A percentile compares a stretch with the other conserved stretches of the same genome.
phyloP scores from a whole-genome alignment of 805 yeast species.

The Monosporozyma servazzii region DNA sequence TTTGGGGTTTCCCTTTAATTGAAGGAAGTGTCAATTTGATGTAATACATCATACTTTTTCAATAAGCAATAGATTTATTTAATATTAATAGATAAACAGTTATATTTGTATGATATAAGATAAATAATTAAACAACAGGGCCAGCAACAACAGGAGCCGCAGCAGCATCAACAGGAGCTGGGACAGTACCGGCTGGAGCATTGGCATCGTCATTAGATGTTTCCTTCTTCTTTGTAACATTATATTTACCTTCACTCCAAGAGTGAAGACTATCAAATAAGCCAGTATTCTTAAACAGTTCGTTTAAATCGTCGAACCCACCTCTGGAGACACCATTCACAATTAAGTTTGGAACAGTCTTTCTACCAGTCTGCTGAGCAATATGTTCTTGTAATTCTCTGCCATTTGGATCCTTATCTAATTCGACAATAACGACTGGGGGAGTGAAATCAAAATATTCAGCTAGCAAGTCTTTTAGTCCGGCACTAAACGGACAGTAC shows the following conservation, averaged over 20 bases:
- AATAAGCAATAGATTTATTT: background rate
- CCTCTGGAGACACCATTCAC: constrained; percentile 72
- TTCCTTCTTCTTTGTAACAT: constrained; percentile 6
- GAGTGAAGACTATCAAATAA: constrained; percentile 41
- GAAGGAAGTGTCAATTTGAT: background rate
- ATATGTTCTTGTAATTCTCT: constrained; percentile 64
- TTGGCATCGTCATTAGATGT: background rate
- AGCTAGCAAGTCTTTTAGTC: constrained; percentile 54
- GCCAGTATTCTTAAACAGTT: constrained; percentile 47
- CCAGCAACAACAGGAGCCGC: background rate
- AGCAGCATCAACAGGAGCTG: background rate
- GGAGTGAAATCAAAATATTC: constrained; percentile 63
- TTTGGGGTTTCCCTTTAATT: background rate
- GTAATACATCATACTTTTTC: background rate
- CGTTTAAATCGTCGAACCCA: constrained; percentile 75
- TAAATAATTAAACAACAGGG: background rate
- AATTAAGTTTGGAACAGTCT: constrained; percentile 84
- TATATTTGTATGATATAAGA: background rate
- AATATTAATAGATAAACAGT: background rate
- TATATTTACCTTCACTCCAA: constrained; percentile 18
- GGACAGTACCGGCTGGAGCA: background rate
- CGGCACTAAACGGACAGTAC: constrained; percentile 68
- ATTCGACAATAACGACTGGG: constrained; percentile 61
- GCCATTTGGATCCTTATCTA: constrained; percentile 76
- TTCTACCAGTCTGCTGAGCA: constrained; percentile 59